Percentiles rank a stretch among this genome's conserved stretches.
Evolutionary conservation across 805 yeast species (phyloP).

Genomic region (Kluyveromyces wickerhamii): DNA sequence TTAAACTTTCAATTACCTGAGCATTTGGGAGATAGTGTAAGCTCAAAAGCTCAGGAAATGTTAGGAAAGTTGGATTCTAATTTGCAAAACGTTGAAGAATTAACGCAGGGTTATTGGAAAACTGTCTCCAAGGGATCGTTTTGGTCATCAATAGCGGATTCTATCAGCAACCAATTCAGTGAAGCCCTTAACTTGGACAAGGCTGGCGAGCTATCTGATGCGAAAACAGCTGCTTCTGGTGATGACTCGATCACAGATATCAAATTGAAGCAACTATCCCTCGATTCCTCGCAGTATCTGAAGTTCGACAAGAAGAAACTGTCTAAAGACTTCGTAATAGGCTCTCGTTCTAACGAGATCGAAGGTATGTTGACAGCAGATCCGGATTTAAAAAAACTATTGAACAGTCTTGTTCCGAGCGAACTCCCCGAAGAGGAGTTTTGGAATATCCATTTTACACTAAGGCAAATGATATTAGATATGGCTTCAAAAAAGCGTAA

Average conservation of each 20-base stretch:
- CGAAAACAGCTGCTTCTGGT: slow-evolving; percentile 36
- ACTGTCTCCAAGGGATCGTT: slow-evolving; percentile 21
- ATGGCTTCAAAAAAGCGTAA: slow-evolving; percentile 62
- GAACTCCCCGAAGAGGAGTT: slow-evolving; percentile 50
- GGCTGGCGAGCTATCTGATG: slow-evolving; percentile 17
- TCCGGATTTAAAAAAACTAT: slow-evolving; percentile 44
- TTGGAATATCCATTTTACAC: slow-evolving; percentile 66
- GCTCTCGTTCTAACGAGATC: slow-evolving; percentile 43
- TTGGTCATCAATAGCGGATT: slow-evolving; percentile 22
- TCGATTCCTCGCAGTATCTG: slow-evolving; percentile 39
- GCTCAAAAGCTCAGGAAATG: slow-evolving; percentile 46
- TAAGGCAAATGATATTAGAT: slow-evolving; percentile 43
- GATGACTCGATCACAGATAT: slow-evolving; percentile 42
- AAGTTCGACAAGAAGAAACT: slow-evolving; percentile 14
- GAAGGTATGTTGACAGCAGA: slow-evolving; percentile 39
- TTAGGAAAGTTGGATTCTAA: slow-evolving; percentile 67
- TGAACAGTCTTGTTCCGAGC: slow-evolving; percentile 61
- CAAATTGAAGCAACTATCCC: slow-evolving; percentile 48
- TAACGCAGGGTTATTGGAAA: slow-evolving; percentile 43
- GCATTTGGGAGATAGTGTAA: slow-evolving; percentile 14
- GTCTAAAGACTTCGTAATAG: slow-evolving; percentile 33
- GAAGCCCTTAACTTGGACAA: slow-evolving; percentile 17
- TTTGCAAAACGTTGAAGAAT: slow-evolving; percentile 63
- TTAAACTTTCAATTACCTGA: slow-evolving; percentile 23
- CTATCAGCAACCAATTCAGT: slow-evolving; percentile 17